Conservation (phyloP, 2,329 filamentous ascomycete species). For the Ophiostoma angusticollis region DNA sequence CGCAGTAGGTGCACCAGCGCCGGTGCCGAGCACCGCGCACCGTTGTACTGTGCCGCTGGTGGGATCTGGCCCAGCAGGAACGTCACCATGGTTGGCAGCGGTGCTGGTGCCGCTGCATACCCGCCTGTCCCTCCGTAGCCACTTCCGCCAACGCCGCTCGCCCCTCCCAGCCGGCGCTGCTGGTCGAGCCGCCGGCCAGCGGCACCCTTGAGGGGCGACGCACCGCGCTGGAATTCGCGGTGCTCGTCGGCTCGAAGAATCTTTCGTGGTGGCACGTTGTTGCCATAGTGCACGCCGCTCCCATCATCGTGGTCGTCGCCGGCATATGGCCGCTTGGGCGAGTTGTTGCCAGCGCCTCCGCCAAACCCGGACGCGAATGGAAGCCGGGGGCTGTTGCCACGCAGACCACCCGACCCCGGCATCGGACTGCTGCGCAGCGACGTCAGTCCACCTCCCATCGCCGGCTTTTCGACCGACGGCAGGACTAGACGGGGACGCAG, state of each 20-base stretch:
- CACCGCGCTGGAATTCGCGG: conserved; percentile 76
- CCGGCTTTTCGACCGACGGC: conserved; percentile 38
- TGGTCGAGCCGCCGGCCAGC: conserved; percentile 77
- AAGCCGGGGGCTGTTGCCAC: conserved; percentile 9
- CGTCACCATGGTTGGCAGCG: conserved; percentile 58
- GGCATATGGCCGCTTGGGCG: conserved; percentile 49
- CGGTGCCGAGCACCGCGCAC: conserved; percentile 54
- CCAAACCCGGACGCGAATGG: background rate
- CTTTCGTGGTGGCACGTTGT: conserved; percentile 56
- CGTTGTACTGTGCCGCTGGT: conserved; percentile 56
- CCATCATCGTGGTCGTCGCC: conserved; percentile 60
- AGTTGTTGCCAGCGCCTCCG: conserved; percentile 27
- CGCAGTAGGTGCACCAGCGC: conserved; percentile 63
- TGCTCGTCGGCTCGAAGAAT: conserved; percentile 57
- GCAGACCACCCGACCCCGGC: conserved; percentile 13
- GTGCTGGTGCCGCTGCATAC: conserved; percentile 34
- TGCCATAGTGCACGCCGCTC: conserved; percentile 26
- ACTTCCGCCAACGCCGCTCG: conserved; percentile 12
- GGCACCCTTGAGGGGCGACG: conserved; percentile 83
- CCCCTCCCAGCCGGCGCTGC: conserved; percentile 41
- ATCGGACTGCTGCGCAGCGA: conserved; percentile 34
- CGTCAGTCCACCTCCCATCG: no score
- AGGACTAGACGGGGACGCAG: conserved; percentile 47
- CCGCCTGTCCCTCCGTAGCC: conserved; percentile 22
- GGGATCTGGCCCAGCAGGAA: conserved; percentile 63